phyloP scores from a whole-genome alignment of 2,329 filamentous ascomycete genomes.

The Alternaria arborescens region DNA sequence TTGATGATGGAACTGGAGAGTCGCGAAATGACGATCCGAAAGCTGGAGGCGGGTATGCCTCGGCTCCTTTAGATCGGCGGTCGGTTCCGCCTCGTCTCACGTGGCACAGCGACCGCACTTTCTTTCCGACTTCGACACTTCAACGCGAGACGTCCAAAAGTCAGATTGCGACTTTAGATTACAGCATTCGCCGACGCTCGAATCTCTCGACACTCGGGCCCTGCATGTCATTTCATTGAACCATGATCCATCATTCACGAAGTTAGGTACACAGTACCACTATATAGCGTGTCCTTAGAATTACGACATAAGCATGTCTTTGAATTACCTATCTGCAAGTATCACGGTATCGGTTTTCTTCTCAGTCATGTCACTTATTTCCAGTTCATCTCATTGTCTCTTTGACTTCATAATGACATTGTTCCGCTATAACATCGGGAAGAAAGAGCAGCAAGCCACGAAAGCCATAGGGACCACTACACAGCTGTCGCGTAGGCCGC shows the following conservation, averaged over 20 bases:
- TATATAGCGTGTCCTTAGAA: neutral
- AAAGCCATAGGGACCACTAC: neutral
- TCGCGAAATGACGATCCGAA: slow-evolving; percentile 25
- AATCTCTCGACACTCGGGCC: neutral
- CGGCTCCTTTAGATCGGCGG: slow-evolving; percentile 21
- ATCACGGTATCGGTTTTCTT: neutral
- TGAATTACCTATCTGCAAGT: neutral
- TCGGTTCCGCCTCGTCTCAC: slow-evolving; percentile 21
- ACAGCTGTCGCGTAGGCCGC: neutral
- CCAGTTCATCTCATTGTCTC: neutral
- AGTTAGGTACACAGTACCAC: neutral
- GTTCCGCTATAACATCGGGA: neutral
- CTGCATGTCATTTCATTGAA: neutral
- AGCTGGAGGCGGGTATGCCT: slow-evolving; percentile 27
- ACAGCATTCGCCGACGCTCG: neutral
- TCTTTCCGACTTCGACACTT: slow-evolving; percentile 14
- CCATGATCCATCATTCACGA: neutral
- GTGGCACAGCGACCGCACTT: slow-evolving; percentile 11
- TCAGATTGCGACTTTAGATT: neutral
- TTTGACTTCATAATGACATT: neutral
- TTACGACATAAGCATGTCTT: neutral
- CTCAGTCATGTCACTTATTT: neutral
- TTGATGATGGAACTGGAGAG: slow-evolving; percentile 20
- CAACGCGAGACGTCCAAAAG: slow-evolving; percentile 5
- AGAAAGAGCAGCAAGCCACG: neutral